A percentile compares a stretch with the other conserved stretches of the same genome.
phyloP scores from a whole-genome alignment of 768 basidiomycete species.

The Cytidiella melzeri region DNA sequence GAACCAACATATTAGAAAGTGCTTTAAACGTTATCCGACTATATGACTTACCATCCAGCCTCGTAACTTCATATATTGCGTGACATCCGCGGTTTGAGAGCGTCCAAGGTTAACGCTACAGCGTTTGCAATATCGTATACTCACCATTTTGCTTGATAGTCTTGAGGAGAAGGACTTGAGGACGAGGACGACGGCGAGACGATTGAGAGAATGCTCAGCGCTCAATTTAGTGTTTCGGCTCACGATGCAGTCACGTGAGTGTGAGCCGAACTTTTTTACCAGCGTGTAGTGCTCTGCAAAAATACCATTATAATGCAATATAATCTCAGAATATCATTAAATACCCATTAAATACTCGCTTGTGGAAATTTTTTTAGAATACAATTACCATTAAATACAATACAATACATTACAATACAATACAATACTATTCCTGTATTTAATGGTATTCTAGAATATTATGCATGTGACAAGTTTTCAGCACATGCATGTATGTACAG shows the following conservation, averaged over 20 bases:
- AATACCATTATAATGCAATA: too few relatives aligned
- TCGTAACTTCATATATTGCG: neutral
- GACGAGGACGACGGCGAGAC: slow-evolving; percentile 7
- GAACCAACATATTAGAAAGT: neutral
- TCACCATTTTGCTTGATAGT: slow-evolving; percentile 16
- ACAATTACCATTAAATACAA: too few relatives aligned
- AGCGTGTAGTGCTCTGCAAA: too few relatives aligned
- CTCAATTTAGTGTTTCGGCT: neutral
- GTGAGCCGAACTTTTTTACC: neutral
- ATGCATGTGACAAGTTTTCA: too few relatives aligned
- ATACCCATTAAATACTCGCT: too few relatives aligned
- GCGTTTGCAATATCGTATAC: neutral
- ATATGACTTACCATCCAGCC: slow-evolving; percentile 14
- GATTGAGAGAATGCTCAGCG: neutral
- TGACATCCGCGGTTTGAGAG: slow-evolving; percentile 4
- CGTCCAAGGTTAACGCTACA: slow-evolving; percentile 7
- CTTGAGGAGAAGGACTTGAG: slow-evolving; percentile 13
- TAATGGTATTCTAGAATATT: too few relatives aligned
- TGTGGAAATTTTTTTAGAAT: too few relatives aligned
- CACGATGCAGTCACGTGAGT: neutral
- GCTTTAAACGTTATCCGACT: slow-evolving; percentile 15
- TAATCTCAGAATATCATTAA: too few relatives aligned
- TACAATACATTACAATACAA: too few relatives aligned
- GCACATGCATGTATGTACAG: too few relatives aligned
- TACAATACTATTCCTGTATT: too few relatives aligned